Evolutionary conservation across 1,284 basidiomycete genomes (phyloP), one percentile per base, ranked within the genome.

Genomic region (Cryptococcus hybrid): DNA sequence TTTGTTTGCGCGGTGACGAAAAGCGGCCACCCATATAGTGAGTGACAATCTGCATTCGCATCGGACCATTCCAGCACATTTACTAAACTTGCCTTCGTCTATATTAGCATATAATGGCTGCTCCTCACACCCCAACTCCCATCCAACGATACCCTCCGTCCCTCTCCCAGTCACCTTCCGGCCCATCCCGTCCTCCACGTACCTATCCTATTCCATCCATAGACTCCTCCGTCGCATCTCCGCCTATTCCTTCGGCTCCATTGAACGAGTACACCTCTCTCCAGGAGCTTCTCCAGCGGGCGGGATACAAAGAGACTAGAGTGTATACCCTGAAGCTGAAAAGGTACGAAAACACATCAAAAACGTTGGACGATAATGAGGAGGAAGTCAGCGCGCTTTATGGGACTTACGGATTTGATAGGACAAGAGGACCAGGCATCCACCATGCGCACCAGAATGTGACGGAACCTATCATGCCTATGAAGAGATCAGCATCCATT

Each of bases 241-340:
- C 59, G 0, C 61, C 63, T n/a, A 52, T 48, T 3, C 34, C 56
- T 11, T 54, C 51, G 8, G 47, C 48, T 9, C 55, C 58, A 3
- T 18, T 59, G 3, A 52, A 64, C 43, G 63, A 85, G 9, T 90
- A 89, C 64, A 88, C 90, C 61, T 83, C 85, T 4, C 82, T 93
- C 35, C 90, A 91, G 66, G 88, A 92, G 75, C 81, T 93, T 13
- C 80, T 93, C 24, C 82, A 84, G 54, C 88, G 91, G 71, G 89
- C 89, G 0, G 90, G 90, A 3, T 92, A 92, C 81, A 91, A 90
- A 74, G 90, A 92, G 72, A 92, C 90, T 0, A 82, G 90, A 37
- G 82, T 93, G 13, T 89, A 89, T 67, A 91, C 91, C 0, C 91
- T 5, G 89, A 92, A 74, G 79, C 82, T 0, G 88, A 91, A 63